Percentiles rank a stretch among this genome's conserved stretches.
phyloP scores from a whole-genome alignment of 768 basidiomycete genomes.

The Chiua virens region DNA sequence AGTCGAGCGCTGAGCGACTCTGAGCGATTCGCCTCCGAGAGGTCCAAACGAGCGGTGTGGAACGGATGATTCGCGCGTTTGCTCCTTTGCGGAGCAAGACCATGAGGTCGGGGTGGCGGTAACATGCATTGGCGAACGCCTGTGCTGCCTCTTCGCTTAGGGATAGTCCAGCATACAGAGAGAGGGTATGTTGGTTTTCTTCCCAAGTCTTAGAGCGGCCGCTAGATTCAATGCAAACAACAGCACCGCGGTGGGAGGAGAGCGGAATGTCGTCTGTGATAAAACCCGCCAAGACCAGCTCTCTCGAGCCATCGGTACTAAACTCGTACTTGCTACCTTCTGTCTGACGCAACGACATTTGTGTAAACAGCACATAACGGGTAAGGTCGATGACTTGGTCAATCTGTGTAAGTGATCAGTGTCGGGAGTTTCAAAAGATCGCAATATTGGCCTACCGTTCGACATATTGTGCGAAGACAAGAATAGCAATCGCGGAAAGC shows the following conservation, averaged over 20 bases:
- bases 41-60: slow-evolving; percentile 25
- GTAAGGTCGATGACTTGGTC: slow-evolving; percentile 32
- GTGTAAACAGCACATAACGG: slow-evolving; percentile 26
- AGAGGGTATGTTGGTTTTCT: slow-evolving; percentile 29
- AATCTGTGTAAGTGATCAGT: slow-evolving; percentile 19
- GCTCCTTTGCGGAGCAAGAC: slow-evolving; percentile 32
- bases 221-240: slow-evolving; percentile 14
- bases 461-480: slow-evolving; percentile 33
- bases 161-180: slow-evolving; percentile 27
- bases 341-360: slow-evolving; percentile 15
- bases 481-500: slow-evolving; percentile 31
- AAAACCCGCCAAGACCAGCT: slow-evolving; percentile 33
- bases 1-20: slow-evolving; percentile 26
- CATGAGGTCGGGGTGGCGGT: slow-evolving; percentile 32
- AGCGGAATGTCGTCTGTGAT: slow-evolving; percentile 25
- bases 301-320: slow-evolving; percentile 22
- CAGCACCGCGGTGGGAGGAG: slow-evolving; percentile 23
- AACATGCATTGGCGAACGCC: slow-evolving; percentile 31
- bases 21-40: slow-evolving; percentile 27
- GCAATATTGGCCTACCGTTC: slow-evolving; percentile 20
- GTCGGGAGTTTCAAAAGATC: neutral
- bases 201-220: slow-evolving; percentile 23
- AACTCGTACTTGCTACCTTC: slow-evolving; percentile 22
- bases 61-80: slow-evolving; percentile 26
- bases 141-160: slow-evolving; percentile 28